Evolutionary conservation across 139 green algal genomes (phyloP).

Genomic region (Chlamydomonas sp.): DNA sequence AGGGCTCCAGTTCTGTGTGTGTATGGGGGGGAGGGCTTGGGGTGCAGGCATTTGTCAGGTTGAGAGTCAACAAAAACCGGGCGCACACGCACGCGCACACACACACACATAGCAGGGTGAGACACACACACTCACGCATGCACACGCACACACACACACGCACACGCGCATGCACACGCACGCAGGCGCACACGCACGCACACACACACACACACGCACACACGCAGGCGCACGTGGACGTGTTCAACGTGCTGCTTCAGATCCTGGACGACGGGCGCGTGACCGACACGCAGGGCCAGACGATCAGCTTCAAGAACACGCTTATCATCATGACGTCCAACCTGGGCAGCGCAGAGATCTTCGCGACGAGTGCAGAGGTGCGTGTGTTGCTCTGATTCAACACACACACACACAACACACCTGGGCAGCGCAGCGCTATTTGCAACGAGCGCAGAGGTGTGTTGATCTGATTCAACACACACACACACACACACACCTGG

Average conservation of each 20-base stretch:
- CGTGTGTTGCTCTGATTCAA: neutral
- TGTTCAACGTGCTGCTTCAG: constrained; percentile 97
- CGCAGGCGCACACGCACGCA: too few species aligned
- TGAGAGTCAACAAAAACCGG: neutral
- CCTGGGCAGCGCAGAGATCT: constrained; percentile 60
- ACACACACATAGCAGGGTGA: too few species aligned
- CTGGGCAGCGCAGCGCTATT: neutral
- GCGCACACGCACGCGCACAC: too few species aligned
- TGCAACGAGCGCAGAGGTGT: too few species aligned
- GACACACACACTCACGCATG: too few species aligned
- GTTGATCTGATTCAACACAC: too few species aligned
- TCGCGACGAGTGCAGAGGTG: too few species aligned
- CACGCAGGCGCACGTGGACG: constrained; percentile 98
- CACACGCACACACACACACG: too few species aligned
- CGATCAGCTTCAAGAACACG: constrained; percentile 92
- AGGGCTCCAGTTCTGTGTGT: constrained; percentile 65
- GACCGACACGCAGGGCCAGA: constrained; percentile 85
- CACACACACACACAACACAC: too few species aligned
- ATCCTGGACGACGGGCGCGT: constrained; percentile 93
- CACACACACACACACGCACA: too few species aligned
- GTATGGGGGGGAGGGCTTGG: constrained; percentile 50
- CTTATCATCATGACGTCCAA: constrained; percentile 98
- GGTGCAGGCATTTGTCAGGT: neutral
- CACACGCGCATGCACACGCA: too few species aligned
- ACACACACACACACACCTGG: too few species aligned